These are phyloP conservation scores for Cetradonia linearis DNA, from an alignment of 495 filamentous ascomycete species.

Conservation along the genomic window DNA sequence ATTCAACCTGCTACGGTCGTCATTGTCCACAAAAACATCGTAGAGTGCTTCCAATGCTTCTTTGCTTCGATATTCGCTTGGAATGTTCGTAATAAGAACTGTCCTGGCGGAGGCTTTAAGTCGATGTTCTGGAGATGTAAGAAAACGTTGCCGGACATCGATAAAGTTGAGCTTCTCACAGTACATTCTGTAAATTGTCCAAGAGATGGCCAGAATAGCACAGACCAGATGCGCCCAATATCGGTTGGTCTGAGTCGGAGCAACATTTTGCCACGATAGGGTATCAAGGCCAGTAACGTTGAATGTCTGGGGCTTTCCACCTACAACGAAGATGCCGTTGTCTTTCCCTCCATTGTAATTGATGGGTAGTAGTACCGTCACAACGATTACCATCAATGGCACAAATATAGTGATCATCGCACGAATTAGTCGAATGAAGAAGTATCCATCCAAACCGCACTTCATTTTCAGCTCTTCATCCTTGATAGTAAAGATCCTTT, in stretches of 20 bases:
- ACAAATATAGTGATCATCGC: conserved; percentile 25
- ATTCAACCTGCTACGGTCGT: conserved; percentile 23
- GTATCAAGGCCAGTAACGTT: conserved; percentile 24
- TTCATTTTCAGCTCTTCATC: conserved; percentile 23
- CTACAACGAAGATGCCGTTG: conserved; percentile 7
- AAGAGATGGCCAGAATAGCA: conserved; percentile 21
- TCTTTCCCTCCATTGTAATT: conserved; percentile 24
- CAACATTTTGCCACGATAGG: conserved; percentile 25
- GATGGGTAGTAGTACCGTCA: conserved; percentile 24
- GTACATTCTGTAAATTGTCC: conserved; percentile 23
- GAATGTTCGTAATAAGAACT: conserved; percentile 25
- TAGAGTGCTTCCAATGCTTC: conserved; percentile 25
- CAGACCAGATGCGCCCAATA: conserved; percentile 25
- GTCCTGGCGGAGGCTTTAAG: conserved; percentile 25
- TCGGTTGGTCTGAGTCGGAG: conserved; percentile 20
- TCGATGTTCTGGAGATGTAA: conserved; percentile 25
- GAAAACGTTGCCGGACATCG: conserved; percentile 24
- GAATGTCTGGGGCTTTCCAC: neutral
- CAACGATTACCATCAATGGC: conserved; percentile 22
- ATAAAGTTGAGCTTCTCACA: conserved; percentile 26
- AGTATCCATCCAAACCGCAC: conserved; percentile 25
- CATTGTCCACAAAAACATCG: conserved; percentile 26
- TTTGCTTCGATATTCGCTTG: conserved; percentile 24
- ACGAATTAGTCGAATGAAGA: conserved; percentile 24
- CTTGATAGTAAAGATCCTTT: conserved; percentile 21